Evolutionary conservation across 495 filamentous ascomycete genomes (phyloP), one percentile per base, ranked within the genome.

Genomic region (Hypoxylon fuscum): DNA sequence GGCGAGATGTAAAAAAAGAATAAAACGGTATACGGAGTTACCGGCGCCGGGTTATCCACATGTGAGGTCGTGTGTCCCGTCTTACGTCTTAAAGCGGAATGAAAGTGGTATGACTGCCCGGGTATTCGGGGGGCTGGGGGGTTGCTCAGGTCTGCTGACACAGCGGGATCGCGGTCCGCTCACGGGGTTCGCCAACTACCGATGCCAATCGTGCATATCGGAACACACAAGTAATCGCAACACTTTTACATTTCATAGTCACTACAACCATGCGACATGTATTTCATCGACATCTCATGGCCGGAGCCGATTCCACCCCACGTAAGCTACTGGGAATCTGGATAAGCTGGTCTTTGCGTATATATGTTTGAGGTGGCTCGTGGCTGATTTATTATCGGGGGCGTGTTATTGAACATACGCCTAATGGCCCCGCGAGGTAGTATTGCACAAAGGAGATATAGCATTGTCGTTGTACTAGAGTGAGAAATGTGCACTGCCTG

Each of bases 111-210:
- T 66, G 52, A 58, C 35, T 52, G 38, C 21, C 41, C 57, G 46
- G 56, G 18, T 37, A 12, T 21, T 61, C 60, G 57, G 63, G 25
- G 25, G 3, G 8, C 25, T 8, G 4, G 25, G 25, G 25, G 23
- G 57, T 32, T 57, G 17, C 21, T 57, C 27, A 50, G 48, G 63
- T 58, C 63, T 62, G 63, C 63, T 66, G 63, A 66, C 57, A 22
- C 5, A 27, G n/a, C 56, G 40, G 52, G 27, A 35, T 45, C 42
- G 4, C 63, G 52, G 52, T 44, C 63, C 63, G 57, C 50, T 46
- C 12, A 29, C 63, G 63, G 63, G 52, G 50, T 43, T 40, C 63
- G 63, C 63, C 63, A 57, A 57, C 56, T 34, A 58, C 63, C 52
- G 53, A 62, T 44, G 2, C 15, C n/a, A 14, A 46, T 46, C 15